These are phyloP conservation scores for Trypanosoma avium DNA, from an alignment of 208 protist species.

Conservation along the genomic window DNA sequence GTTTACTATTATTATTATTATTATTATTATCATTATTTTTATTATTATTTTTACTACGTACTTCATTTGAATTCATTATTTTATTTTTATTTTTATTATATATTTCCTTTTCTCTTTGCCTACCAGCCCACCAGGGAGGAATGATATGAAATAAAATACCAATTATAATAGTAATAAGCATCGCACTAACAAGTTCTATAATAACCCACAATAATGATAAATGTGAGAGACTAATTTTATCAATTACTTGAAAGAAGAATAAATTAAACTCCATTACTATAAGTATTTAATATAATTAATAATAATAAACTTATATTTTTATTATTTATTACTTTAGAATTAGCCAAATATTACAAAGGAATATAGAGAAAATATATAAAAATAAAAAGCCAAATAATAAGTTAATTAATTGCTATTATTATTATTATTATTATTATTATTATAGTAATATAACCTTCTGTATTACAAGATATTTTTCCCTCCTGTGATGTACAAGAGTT, in stretches of 20 bases:
- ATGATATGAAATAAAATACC: slow-evolving; percentile 9
- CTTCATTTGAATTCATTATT: not conserved
- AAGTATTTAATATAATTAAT: too few relatives aligned
- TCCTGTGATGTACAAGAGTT: too few relatives aligned
- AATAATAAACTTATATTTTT: too few relatives aligned
- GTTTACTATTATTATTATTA: not conserved
- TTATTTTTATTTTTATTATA: slow-evolving; percentile 4
- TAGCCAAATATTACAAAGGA: too few relatives aligned
- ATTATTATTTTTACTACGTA: slow-evolving; percentile 6
- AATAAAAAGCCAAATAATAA: too few relatives aligned
- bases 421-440: too few relatives aligned
- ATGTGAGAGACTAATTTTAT: slow-evolving; percentile 1
- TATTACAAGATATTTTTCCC: too few relatives aligned
- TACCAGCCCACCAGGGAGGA: slow-evolving; percentile 7
- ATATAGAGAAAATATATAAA: too few relatives aligned
- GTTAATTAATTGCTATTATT: too few relatives aligned
- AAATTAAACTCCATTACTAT: slow-evolving; percentile 17
- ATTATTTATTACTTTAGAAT: too few relatives aligned
- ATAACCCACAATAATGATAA: not conserved
- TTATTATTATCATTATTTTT: not conserved
- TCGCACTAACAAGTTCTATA: slow-evolving; percentile 5
- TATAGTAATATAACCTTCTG: too few relatives aligned
- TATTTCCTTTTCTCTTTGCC: not conserved
- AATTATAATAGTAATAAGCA: slow-evolving; percentile 5
- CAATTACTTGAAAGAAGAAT: slow-evolving; percentile 27